Percentiles rank a stretch among this genome's conserved stretches.
phyloP scores from a whole-genome alignment of 2,329 filamentous ascomycete genomes.

The Neopestalotiopsis clavispora region DNA sequence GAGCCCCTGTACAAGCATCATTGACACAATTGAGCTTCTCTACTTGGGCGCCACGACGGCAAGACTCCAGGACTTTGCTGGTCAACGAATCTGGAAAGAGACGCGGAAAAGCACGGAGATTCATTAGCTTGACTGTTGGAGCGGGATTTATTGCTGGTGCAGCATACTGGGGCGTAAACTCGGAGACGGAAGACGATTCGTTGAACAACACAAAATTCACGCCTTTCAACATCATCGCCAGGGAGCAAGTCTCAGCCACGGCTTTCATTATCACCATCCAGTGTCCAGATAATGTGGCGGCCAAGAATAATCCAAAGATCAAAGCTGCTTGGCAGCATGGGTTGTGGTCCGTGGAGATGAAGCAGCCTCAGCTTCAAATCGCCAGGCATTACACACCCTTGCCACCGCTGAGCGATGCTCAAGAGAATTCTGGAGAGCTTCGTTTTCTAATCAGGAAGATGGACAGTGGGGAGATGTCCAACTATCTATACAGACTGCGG shows the following conservation, averaged over 20 bases:
- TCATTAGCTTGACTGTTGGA: neutral
- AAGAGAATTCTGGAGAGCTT: conserved; percentile 49
- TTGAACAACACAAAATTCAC: conserved; percentile 67
- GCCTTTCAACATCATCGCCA: conserved; percentile 67
- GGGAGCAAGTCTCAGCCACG: conserved; percentile 67
- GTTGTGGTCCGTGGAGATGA: conserved; percentile 89
- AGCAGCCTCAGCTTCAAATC: conserved; percentile 93
- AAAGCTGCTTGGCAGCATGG: conserved; percentile 62
- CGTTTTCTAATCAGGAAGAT: conserved; percentile 82
- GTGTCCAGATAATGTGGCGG: conserved; percentile 39
- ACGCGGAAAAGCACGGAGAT: neutral
- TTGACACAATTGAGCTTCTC: neutral
- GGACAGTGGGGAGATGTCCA: conserved; percentile 82
- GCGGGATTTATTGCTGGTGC: neutral
- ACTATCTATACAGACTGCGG: conserved; percentile 72
- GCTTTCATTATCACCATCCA: conserved; percentile 72
- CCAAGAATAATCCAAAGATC: conserved; percentile 25
- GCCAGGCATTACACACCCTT: conserved; percentile 90
- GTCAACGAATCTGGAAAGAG: neutral
- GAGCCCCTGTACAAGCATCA: conserved; percentile 19
- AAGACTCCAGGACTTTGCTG: neutral
- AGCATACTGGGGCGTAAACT: conserved; percentile 8
- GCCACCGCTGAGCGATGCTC: conserved; percentile 53
- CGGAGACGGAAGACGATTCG: conserved; percentile 13
- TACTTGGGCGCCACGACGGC: conserved; percentile 5